phyloP scores from a whole-genome alignment of 441 rosid species.

The Kokia cookei region DNA sequence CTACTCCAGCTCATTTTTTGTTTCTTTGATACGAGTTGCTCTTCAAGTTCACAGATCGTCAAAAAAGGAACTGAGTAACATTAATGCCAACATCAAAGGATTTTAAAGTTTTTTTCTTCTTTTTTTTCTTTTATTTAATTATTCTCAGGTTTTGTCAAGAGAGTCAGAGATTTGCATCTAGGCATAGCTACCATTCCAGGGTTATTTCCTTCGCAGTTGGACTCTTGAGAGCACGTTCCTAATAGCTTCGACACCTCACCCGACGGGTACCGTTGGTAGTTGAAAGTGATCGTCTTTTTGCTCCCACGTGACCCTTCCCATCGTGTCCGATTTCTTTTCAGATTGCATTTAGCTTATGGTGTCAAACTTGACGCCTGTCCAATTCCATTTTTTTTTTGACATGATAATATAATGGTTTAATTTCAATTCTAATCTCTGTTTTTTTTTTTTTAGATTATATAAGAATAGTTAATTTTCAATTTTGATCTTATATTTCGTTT shows the following conservation, averaged over 20 bases:
- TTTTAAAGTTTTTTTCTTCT: background rate
- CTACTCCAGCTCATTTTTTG: constrained; percentile 9
- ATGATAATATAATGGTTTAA: too few species aligned
- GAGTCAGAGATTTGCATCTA: background rate
- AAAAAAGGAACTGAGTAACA: background rate
- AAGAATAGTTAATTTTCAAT: too few species aligned
- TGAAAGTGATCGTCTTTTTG: background rate
- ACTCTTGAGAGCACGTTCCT: background rate
- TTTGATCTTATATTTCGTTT: too few species aligned
- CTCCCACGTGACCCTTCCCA: background rate
- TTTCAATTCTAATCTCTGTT: too few species aligned
- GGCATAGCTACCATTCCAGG: background rate
- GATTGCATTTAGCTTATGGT: background rate
- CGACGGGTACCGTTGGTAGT: background rate
- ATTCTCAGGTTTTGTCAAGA: too few species aligned
- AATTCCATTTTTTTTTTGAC: too few species aligned
- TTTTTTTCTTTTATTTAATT: background rate
- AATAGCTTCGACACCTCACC: background rate
- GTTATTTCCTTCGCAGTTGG: background rate
- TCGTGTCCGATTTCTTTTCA: background rate
- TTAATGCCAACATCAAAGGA: background rate
- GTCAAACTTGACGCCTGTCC: too few species aligned
- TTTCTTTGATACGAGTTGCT: too few species aligned
- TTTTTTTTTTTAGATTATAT: too few species aligned
- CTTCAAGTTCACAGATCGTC: too few species aligned